phyloP scores from a whole-genome alignment of 306 rosid species.

The Pyrus betulifolia region DNA sequence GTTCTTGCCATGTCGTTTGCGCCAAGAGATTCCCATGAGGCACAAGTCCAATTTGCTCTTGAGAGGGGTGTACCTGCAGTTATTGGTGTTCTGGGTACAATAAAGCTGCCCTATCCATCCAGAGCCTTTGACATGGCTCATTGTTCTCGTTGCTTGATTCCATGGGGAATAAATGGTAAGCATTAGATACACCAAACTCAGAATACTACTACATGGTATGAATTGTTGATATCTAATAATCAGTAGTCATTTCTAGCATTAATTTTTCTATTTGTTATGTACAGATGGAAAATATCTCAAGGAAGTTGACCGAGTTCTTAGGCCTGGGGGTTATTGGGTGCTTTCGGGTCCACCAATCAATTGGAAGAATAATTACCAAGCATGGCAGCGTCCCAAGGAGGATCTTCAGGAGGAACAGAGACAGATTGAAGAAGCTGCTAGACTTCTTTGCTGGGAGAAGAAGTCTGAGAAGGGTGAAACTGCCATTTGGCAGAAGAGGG shows the following conservation, averaged over 20 bases:
- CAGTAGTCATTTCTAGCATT: neutral
- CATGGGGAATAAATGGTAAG: slow-evolving; percentile 90
- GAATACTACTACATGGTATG: neutral
- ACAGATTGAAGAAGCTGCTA: slow-evolving; percentile 73
- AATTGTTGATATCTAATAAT: neutral
- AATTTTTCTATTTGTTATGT: neutral
- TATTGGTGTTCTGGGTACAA: slow-evolving; percentile 84
- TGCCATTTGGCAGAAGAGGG: slow-evolving; percentile 81
- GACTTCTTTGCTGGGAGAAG: slow-evolving; percentile 97
- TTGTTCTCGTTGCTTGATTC: slow-evolving; percentile 96
- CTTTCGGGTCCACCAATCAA: slow-evolving; percentile 95
- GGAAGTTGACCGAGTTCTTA: slow-evolving; percentile 95
- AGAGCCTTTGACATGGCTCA: slow-evolving; percentile 98
- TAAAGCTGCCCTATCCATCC: slow-evolving; percentile 85
- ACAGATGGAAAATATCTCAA: slow-evolving; percentile 78
- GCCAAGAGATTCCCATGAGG: slow-evolving; percentile 93
- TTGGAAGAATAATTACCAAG: slow-evolving; percentile 66
- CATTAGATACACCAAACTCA: neutral
- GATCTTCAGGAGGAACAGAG: slow-evolving; percentile 81
- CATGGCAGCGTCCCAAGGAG: slow-evolving; percentile 87
- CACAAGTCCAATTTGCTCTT: slow-evolving; percentile 96
- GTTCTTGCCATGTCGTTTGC: slow-evolving; percentile 96
- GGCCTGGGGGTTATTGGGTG: slow-evolving; percentile 99
- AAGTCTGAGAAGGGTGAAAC: slow-evolving; percentile 74
- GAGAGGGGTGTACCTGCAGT: slow-evolving; percentile 96